A percentile compares a stretch with the other conserved stretches of the same genome.
These are phyloP conservation scores for Macrolepiota dolichaula DNA, from an alignment of 768 basidiomycete species.

Conservation along the genomic window DNA sequence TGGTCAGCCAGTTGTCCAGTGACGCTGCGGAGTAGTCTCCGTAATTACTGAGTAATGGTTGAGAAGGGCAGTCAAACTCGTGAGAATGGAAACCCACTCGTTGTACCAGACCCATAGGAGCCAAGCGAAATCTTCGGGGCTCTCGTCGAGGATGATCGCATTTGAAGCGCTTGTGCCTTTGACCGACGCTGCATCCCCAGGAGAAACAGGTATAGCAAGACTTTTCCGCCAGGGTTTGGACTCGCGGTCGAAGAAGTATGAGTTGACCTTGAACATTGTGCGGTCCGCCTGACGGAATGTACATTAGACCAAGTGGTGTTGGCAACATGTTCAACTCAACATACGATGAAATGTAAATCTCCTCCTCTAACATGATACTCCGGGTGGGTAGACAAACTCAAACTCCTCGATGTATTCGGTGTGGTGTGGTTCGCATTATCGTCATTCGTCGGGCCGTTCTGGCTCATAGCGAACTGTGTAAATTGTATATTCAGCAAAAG, in stretches of 20 bases:
- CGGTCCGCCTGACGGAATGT: background rate
- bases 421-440: no score
- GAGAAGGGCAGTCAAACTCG: background rate
- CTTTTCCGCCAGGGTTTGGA: constrained; percentile 40
- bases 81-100: constrained; percentile 34
- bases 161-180: constrained; percentile 29
- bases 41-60: constrained; percentile 39
- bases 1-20: constrained; percentile 53
- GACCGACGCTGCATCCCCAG: constrained; percentile 24
- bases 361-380: background rate
- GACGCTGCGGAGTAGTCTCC: constrained; percentile 46
- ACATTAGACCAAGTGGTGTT: background rate
- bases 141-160: constrained; percentile 38
- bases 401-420: no score
- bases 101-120: constrained; percentile 67
- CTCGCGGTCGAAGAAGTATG: constrained; percentile 52
- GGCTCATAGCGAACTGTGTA: background rate
- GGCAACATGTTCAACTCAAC: background rate
- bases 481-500: background rate
- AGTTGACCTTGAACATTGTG: constrained; percentile 42
- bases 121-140: constrained; percentile 46
- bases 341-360: background rate
- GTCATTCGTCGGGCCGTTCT: no score
- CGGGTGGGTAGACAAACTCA: no score
- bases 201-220: constrained; percentile 21